phyloP scores from a whole-genome alignment of 2,329 filamentous ascomycete genomes.

The Sporothrix sp. region DNA sequence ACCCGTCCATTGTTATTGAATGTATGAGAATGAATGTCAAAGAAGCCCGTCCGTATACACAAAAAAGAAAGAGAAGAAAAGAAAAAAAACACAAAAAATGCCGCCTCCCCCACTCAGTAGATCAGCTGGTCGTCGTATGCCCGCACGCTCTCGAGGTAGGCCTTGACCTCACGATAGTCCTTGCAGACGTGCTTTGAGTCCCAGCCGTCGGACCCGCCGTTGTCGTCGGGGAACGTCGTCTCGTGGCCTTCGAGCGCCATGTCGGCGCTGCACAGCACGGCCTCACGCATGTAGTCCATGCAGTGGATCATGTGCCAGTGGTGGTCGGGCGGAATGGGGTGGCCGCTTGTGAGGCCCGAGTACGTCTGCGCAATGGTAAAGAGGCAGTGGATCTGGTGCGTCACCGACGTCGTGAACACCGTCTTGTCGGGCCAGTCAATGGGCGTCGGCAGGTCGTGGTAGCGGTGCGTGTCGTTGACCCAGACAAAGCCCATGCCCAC shows the following conservation, averaged over 20 bases:
- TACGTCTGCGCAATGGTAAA: conserved; percentile 36
- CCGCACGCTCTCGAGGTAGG: conserved; percentile 34
- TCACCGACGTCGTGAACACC: conserved; percentile 29
- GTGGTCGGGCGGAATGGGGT: conserved; percentile 33
- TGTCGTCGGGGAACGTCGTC: conserved; percentile 38
- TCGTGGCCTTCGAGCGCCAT: conserved; percentile 37
- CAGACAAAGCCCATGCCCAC: conserved; percentile 29
- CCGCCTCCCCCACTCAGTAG: conserved; percentile 22
- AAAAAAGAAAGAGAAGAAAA: not conserved
- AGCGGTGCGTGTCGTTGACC: conserved; percentile 28
- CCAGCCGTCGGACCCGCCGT: conserved; percentile 37
- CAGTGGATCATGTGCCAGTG: conserved; percentile 41
- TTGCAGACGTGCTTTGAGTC: conserved; percentile 38
- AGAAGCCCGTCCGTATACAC: too few species aligned
- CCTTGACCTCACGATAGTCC: conserved; percentile 32
- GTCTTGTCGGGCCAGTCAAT: conserved; percentile 28
- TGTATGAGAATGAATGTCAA: too few species aligned
- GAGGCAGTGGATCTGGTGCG: conserved; percentile 30
- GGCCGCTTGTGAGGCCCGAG: conserved; percentile 31
- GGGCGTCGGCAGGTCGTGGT: conserved; percentile 28
- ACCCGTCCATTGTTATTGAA: too few species aligned
- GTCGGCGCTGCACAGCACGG: conserved; percentile 37
- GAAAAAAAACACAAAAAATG: not conserved
- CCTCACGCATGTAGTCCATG: conserved; percentile 39
- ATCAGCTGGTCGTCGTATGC: conserved; percentile 36